Base-by-base conservation (phyloP, 805 yeast genomes). In the Phaffomyces opuntiae region DNA sequence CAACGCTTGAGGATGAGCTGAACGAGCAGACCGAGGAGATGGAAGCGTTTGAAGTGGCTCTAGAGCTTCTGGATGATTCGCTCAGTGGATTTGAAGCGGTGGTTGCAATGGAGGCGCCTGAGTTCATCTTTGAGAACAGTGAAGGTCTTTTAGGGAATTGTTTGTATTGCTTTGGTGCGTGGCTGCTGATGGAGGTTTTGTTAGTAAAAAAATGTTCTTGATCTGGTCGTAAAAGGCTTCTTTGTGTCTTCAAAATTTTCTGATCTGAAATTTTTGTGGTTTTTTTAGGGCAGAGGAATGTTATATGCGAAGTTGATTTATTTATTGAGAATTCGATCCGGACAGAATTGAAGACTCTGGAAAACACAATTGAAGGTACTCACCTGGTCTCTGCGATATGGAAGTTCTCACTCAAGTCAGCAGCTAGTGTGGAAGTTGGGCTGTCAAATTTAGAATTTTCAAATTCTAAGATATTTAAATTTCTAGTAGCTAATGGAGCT, bases 341-440 rank as follows among this genome's bases (percentile, higher is more conserved):
- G 24, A 21, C 24, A 21, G 24, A 21, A 21, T 21, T 21, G 31
- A 11, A 29, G 12, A 29, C 31, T 9, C 9, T 29, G 14, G 7
- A 29, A 9, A 29, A 29, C 31, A 5, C 31, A 29, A 21, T 16
- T 16, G 21, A 19, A 13, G 32, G 36, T 44, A 55, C 59, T 44
- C 38, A 55, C 57, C 36, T 34, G 7, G 27, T 9, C 3, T 48
- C 47, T 34, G 46, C 49, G 38, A 66, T 64, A 49, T 66, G 71
- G 50, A 67, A 66, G 52, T 68, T 67, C 32, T 65, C 57, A 11
- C 65, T 55, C 29, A 68, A 56, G 45, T 67, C 70, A 27, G 67
- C 70, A 5, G 69, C 68, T 25, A 68, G 51, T 1, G 59, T 62
- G 0, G 69, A 57, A 5, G 69, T 61, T 9, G 77, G 75, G 2